Conservation (phyloP, 495 filamentous ascomycete genomes). For the Annulohypoxylon bovei region DNA sequence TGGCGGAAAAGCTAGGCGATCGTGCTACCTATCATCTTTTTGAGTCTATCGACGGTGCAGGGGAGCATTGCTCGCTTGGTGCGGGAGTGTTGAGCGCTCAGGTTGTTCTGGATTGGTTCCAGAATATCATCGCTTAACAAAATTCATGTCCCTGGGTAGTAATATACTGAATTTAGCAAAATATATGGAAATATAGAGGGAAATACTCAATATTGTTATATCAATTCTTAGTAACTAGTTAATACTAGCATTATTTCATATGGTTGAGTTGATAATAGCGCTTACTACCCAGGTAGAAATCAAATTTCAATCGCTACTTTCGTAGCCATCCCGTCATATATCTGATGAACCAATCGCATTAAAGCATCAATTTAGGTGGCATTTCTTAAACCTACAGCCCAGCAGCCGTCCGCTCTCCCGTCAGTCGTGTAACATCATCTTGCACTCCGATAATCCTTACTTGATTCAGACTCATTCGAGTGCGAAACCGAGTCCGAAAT, state of each 20-base stretch:
- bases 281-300: too few species aligned
- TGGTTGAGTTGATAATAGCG: neutral
- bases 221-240: neutral
- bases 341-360: neutral
- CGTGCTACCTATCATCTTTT: constrained; percentile 45
- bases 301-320: neutral
- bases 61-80: constrained; percentile 44
- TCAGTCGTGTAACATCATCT: neutral
- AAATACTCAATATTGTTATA: neutral
- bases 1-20: constrained; percentile 48
- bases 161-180: neutral
- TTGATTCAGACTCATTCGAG: neutral
- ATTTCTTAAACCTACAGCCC: neutral
- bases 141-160: neutral
- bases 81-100: constrained; percentile 31
- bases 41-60: constrained; percentile 41
- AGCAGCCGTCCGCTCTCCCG: too few species aligned
- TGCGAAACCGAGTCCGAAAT: neutral
- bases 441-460: neutral
- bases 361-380: neutral
- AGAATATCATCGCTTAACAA: constrained; percentile 25
- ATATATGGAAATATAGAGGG: neutral
- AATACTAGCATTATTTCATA: neutral
- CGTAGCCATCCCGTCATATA: neutral
- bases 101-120: constrained; percentile 48